Evolutionary conservation across 768 basidiomycete species (phyloP).

Genomic region (Boletales sp.): DNA sequence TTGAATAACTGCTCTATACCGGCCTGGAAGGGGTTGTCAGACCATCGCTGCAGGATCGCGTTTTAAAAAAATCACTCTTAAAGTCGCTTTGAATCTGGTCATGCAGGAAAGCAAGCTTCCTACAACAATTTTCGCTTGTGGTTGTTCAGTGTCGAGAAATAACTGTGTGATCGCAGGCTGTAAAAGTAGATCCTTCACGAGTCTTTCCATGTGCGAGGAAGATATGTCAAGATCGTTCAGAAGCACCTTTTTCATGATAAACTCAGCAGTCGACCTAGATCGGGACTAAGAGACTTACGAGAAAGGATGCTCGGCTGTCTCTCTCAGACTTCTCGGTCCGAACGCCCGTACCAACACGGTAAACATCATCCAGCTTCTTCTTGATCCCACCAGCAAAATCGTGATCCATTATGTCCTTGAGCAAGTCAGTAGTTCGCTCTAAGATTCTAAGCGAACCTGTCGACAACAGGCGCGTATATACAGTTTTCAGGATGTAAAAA

Average conservation of each 20-base stretch:
- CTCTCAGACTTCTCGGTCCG: constrained; percentile 75
- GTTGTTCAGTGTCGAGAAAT: constrained; percentile 59
- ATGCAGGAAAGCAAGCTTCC: constrained; percentile 50
- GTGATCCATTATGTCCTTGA: constrained; percentile 74
- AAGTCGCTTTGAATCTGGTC: constrained; percentile 63
- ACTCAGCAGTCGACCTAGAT: background rate
- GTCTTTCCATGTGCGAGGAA: constrained; percentile 80
- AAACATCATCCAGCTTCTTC: constrained; percentile 86
- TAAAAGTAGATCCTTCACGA: constrained; percentile 61
- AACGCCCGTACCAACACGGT: constrained; percentile 50
- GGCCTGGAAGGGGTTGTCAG: constrained; percentile 39
- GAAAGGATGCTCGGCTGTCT: constrained; percentile 76
- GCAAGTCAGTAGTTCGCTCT: constrained; percentile 53
- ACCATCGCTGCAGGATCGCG: background rate
- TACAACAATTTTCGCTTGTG: constrained; percentile 45
- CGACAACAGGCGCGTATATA: constrained; percentile 72
- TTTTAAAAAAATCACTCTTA: constrained; percentile 53
- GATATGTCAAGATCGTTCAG: constrained; percentile 96
- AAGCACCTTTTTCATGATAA: constrained; percentile 52
- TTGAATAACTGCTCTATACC: constrained; percentile 95
- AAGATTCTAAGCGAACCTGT: constrained; percentile 66
- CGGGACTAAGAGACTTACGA: constrained; percentile 50
- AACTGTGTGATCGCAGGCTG: constrained; percentile 59
- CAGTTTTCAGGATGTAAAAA: constrained; percentile 91
- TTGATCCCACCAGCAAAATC: constrained; percentile 82